Evolutionary conservation across 2,329 filamentous ascomycete genomes (phyloP), one percentile per base, ranked within the genome.

Genomic region (Cercospora sojina): DNA sequence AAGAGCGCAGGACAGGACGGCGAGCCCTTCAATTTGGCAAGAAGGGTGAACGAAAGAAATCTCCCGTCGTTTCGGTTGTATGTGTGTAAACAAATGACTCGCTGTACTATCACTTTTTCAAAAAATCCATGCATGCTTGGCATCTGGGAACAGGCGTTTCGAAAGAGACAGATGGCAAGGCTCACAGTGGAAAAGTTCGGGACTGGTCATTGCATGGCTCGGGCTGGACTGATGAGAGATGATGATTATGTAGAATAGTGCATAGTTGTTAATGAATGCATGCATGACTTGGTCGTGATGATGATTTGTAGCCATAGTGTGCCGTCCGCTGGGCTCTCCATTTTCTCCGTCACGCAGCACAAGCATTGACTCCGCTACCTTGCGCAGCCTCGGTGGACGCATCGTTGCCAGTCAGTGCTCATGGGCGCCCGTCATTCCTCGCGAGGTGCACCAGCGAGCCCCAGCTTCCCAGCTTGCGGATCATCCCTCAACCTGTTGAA

Each of bases 1-100:
- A 25, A 51, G 47, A 51, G 27, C 13, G 10, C 23, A 25, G 16
- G 47, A 51, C 6, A 51, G 47, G 47, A 51, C 47, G 47, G 41
- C 67, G 68, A 59, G 58, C 64, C 68, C 68, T 70, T 67, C 68
- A 70, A 58, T 67, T 69, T 72, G 70, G 66, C 67, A 62, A 70
- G 69, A 67, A 63, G 69, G 67, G 67, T 58, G 59, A 57, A 53
- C 35, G 63, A 10, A 47, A n/a, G n/a, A n/a, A 27, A 29, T 18
- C 7, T 51, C 47, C 47, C 47, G 47, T 51, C 47, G 47, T 27
- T 51, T 51, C 23, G 47, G 47, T 51, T 51, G 23, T 27, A 38
- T 38, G 47, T 51, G 47, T 51, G 25, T 51, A 51, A 27, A 51
- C 23, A 51, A 51, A 51, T 27, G 47, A 51, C 47, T 27, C 25